Evolutionary conservation across 2,329 filamentous ascomycete genomes (phyloP).

Genomic region (Orbilia blumenaviensis): DNA sequence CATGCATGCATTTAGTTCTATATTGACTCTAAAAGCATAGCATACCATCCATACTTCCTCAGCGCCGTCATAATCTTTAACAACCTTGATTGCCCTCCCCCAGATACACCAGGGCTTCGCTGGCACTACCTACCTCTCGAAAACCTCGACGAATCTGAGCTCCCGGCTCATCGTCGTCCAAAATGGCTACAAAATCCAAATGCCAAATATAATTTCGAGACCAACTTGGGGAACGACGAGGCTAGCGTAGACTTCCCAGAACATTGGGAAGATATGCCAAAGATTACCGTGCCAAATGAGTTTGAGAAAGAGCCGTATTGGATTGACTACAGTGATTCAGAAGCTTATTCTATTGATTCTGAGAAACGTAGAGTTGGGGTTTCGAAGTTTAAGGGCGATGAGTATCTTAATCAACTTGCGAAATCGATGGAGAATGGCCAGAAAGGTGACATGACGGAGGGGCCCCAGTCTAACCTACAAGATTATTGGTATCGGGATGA

Average conservation of each 20-base stretch:
- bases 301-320: not conserved
- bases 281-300: not conserved
- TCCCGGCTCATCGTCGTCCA: not conserved
- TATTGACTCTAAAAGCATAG: not conserved
- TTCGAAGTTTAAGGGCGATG: not conserved
- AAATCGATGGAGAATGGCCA: not conserved
- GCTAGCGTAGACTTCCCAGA: not conserved
- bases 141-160: not conserved
- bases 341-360: not conserved
- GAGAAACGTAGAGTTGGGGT: not conserved
- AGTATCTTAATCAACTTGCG: conserved; percentile 4
- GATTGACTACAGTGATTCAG: conserved; percentile 8
- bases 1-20: not conserved
- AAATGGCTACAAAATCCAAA: not conserved
- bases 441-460: not conserved
- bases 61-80: not conserved
- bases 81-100: not conserved
- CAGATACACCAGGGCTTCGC: not conserved
- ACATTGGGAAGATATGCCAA: not conserved
- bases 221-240: not conserved
- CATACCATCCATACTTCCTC: conserved; percentile 18
- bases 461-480: no score
- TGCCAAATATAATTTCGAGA: not conserved
- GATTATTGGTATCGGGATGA: no score
- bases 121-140: not conserved